These are phyloP conservation scores for Murraya paniculata DNA, from an alignment of 345 rosid species.

Conservation along the genomic window DNA sequence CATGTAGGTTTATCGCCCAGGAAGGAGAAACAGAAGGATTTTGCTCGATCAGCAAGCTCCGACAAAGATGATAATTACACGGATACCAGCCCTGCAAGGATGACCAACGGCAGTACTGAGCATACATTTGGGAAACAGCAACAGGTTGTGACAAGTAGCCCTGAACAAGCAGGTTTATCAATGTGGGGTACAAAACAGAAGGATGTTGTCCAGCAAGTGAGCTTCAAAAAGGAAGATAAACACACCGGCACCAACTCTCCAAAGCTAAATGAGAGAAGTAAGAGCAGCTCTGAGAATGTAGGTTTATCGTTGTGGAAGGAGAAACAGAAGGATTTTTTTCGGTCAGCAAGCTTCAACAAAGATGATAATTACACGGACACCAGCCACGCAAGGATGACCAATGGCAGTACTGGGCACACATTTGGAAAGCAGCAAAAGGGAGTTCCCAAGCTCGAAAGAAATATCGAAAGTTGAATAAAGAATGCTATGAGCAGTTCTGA, in stretches of 20 bases:
- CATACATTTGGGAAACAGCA: background rate
- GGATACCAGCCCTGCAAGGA: background rate
- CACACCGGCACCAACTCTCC: background rate
- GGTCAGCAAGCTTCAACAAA: background rate
- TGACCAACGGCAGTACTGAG: background rate
- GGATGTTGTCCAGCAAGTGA: too few species aligned
- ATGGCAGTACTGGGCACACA: background rate
- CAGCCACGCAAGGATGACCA: background rate
- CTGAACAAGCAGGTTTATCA: too few species aligned
- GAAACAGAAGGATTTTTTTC: background rate
- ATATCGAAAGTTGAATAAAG: too few species aligned
- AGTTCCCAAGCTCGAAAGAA: too few species aligned
- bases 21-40: background rate
- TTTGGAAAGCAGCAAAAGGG: background rate
- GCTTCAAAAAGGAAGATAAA: too few species aligned
- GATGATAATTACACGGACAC: background rate
- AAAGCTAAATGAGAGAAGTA: too few species aligned
- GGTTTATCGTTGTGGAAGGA: background rate
- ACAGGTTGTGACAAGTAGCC: background rate
- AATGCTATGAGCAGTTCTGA: too few species aligned
- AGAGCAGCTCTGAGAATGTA: background rate
- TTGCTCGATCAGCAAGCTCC: background rate
- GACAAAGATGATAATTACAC: background rate
- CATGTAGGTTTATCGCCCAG: background rate
- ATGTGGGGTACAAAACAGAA: too few species aligned